These are phyloP conservation scores for Sclerotinia subarctica DNA, from an alignment of 2,329 filamentous ascomycete genomes.

Conservation along the genomic window DNA sequence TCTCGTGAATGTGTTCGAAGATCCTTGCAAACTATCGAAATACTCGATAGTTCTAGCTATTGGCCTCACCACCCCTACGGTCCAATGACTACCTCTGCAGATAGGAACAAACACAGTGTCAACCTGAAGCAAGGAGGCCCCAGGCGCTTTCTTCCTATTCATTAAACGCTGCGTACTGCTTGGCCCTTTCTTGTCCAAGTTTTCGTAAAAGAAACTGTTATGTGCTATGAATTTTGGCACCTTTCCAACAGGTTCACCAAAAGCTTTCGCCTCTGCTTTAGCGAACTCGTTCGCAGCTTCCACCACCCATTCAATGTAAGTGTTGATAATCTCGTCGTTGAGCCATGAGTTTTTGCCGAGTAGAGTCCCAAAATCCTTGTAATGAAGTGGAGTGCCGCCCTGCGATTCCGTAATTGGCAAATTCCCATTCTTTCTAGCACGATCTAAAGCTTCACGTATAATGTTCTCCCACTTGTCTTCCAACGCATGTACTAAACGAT, in stretches of 20 bases:
- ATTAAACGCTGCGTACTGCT: conserved; percentile 52
- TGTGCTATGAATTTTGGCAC: conserved; percentile 61
- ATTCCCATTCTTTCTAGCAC: conserved; percentile 28
- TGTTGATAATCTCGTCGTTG: conserved; percentile 74
- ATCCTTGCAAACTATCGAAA: conserved; percentile 61
- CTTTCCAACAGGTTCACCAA: conserved; percentile 41
- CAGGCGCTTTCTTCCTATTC: conserved; percentile 54
- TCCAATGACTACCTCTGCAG: conserved; percentile 66
- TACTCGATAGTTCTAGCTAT: conserved; percentile 59
- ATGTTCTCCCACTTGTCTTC: conserved; percentile 41
- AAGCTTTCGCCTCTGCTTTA: conserved; percentile 37
- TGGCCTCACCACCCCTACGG: conserved; percentile 64
- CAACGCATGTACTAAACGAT: conserved; percentile 36
- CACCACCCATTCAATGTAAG: conserved; percentile 59
- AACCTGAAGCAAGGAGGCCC: conserved; percentile 60
- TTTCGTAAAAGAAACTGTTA: conserved; percentile 64
- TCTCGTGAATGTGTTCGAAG: conserved; percentile 41
- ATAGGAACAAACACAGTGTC: conserved; percentile 70
- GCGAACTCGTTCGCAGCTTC: conserved; percentile 57
- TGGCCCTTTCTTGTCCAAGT: conserved; percentile 49
- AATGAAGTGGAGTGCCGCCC: conserved; percentile 50
- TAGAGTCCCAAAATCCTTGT: conserved; percentile 63
- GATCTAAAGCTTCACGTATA: conserved; percentile 38
- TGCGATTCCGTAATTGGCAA: conserved; percentile 45
- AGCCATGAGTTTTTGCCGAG: conserved; percentile 61